Base-by-base conservation (phyloP, 2,329 filamentous ascomycete species). In the Chaetomiaceae sp. region DNA sequence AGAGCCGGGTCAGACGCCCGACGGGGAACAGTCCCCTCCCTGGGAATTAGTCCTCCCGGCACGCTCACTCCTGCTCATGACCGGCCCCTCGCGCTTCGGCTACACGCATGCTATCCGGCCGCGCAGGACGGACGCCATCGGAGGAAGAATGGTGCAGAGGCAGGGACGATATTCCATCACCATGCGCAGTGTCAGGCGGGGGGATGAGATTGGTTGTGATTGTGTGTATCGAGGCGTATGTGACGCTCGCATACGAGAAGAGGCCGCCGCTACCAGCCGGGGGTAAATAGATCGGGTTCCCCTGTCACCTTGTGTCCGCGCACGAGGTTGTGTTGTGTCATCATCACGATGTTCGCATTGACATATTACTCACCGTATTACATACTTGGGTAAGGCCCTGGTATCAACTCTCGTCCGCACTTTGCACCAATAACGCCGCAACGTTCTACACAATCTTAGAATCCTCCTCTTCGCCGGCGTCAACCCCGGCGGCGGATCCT, bases 71-170 rank as follows among this genome's bases (percentile, higher is more conserved):
- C 48, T 64, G 25, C 48, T 63, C 14, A 63, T 64, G 59, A 61
- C 47, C 29, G 61, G 62, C 4, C 46, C 61, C 1, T 55, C 62
- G 18, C 55, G 62, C 11, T 63, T 62, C 40, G 61, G 61, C 18
- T 64, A 60, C 43, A 80, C 77, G 11, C 78, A 81, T 57, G 76
- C 74, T 0, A 81, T 81, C 56, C 73, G 73, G 58, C 72, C 76
- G 52, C 71, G 78, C 44, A 81, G 79, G 62, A 80, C 65, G 0
- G 76, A 80, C 33, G 23, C 61, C 9, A 42, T 62, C 9, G 55
- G 45, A 11, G 61, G 58, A 1, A 9, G 41, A 46, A 41, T 51
- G 47, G 55, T 63, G 21, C 44, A 30, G 37, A 47, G 62, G 10
- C 50, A 51, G 34, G 62, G 58, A 16, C 44, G 62, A 33, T 64